Conservation (phyloP, 495 filamentous ascomycete genomes). For the Bombardia bombarda region DNA sequence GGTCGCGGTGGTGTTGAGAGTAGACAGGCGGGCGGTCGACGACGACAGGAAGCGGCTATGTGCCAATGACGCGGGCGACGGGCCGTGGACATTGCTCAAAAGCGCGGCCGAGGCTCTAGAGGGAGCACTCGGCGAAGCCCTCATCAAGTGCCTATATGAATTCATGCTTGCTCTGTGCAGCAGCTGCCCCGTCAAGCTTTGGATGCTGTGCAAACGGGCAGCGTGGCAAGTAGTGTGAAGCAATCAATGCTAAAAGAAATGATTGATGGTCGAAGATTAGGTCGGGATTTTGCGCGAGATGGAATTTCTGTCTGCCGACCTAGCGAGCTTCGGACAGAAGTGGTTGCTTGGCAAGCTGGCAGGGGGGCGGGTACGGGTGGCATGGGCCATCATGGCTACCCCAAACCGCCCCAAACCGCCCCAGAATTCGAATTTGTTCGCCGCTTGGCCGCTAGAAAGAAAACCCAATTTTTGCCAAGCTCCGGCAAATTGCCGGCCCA, state of each 20-base stretch:
- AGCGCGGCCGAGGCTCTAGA: conserved; percentile 29
- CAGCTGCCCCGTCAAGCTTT: conserved; percentile 5
- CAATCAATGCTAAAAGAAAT: too few relatives aligned
- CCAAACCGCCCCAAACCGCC: too few relatives aligned
- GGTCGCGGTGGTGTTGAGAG: conserved; percentile 9
- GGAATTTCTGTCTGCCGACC: conserved; percentile 7
- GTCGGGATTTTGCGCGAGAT: conserved; percentile 5
- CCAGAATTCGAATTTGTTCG: conserved; percentile 18
- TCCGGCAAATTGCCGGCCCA: conserved; percentile 20
- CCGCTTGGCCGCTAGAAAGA: too few relatives aligned
- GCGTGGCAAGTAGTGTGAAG: too few relatives aligned
- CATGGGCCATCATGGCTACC: too few relatives aligned
- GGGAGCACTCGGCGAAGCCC: conserved; percentile 31
- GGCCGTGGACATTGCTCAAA: conserved; percentile 29
- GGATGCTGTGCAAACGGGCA: too few relatives aligned
- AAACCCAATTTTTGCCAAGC: conserved; percentile 11
- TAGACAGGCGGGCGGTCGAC: conserved; percentile 21
- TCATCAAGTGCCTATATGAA: conserved; percentile 34
- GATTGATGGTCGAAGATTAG: neutral
- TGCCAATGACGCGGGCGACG: conserved; percentile 38
- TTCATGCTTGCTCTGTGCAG: conserved; percentile 29
- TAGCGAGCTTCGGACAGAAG: too few relatives aligned
- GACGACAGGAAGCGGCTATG: conserved; percentile 53
- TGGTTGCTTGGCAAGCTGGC: too few relatives aligned
- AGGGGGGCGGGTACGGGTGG: too few relatives aligned